phyloP scores from a whole-genome alignment of 2,329 filamentous ascomycete species.

The Sclerotinia subarctica region DNA sequence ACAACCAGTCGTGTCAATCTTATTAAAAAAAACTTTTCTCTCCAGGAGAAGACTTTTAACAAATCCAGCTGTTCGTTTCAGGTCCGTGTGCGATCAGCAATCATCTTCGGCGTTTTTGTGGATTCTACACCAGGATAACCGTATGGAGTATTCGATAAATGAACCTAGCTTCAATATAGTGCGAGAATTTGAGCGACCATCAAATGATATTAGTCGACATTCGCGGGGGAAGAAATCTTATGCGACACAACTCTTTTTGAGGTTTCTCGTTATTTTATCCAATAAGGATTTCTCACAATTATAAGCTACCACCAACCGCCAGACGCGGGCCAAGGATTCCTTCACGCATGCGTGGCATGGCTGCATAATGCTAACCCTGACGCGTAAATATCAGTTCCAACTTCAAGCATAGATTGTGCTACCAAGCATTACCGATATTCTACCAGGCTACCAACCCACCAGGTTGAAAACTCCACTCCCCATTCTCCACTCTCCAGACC shows the following conservation, averaged over 20 bases:
- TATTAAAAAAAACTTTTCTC: conserved; percentile 5
- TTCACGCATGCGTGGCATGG: conserved; percentile 1
- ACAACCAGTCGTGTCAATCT: background rate
- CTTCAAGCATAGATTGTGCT: conserved; percentile 5
- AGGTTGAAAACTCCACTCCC: conserved; percentile 3
- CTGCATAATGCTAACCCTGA: background rate
- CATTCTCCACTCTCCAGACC: conserved; percentile 16
- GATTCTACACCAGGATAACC: background rate
- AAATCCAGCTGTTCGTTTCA: background rate
- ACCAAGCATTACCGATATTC: conserved; percentile 2
- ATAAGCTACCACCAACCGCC: conserved; percentile 5
- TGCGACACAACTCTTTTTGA: background rate
- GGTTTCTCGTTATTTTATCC: background rate
- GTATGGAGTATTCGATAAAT: background rate
- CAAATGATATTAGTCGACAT: background rate
- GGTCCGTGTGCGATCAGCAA: conserved; percentile 5
- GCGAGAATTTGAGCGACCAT: conserved; percentile 15
- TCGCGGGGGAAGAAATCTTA: background rate
- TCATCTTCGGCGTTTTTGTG: conserved; percentile 15
- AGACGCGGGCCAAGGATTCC: background rate
- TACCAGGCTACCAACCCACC: conserved; percentile 9
- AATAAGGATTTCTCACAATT: background rate
- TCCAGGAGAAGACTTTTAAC: background rate
- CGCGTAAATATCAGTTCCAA: background rate
- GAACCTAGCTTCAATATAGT: background rate